phyloP scores from a whole-genome alignment of 2,329 filamentous ascomycete species.

The Polytolypa hystricis region DNA sequence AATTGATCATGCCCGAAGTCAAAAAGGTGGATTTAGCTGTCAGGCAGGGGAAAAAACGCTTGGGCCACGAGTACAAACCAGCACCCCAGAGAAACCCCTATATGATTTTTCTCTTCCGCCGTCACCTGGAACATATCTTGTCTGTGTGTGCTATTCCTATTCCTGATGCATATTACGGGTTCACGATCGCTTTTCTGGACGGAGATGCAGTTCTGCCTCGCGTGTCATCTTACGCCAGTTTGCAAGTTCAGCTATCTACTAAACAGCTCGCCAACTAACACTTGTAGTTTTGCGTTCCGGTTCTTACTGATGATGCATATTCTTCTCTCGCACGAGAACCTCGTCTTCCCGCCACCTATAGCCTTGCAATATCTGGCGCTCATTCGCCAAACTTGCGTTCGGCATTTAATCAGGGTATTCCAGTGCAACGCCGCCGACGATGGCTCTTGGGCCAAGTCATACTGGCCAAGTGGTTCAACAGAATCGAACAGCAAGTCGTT shows the following conservation, averaged over 20 bases:
- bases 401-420: background rate
- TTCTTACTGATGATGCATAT: background rate
- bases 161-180: background rate
- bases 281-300: background rate
- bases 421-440: background rate
- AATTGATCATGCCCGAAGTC: background rate
- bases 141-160: background rate
- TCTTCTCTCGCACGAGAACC: background rate
- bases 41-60: background rate
- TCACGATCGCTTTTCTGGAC: background rate
- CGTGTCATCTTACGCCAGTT: background rate
- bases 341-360: background rate
- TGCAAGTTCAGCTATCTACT: background rate
- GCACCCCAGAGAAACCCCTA: background rate
- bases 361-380: background rate
- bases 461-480: background rate
- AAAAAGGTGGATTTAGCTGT: background rate
- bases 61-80: background rate
- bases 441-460: background rate
- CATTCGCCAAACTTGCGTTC: background rate
- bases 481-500: background rate
- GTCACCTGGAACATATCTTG: background rate
- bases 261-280: background rate
- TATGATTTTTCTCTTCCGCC: background rate
- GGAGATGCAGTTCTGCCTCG: background rate